These are phyloP conservation scores for Cyberlindnera mrakii DNA, from an alignment of 805 yeast species.

Conservation along the genomic window DNA sequence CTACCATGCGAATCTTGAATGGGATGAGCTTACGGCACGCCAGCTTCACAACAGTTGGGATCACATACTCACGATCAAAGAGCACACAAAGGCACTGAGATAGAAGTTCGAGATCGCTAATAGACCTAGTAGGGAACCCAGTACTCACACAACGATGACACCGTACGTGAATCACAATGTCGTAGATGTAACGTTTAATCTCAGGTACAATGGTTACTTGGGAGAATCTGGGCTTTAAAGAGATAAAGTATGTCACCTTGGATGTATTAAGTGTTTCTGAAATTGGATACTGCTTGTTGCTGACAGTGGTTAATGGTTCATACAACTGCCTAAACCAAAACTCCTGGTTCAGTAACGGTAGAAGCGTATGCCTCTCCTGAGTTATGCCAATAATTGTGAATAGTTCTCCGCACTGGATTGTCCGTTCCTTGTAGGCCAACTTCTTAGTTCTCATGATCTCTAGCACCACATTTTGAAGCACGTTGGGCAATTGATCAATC, in stretches of 20 bases:
- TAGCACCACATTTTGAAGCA: constrained; percentile 2
- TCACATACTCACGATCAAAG: constrained; percentile 35
- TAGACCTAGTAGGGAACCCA: constrained; percentile 45
- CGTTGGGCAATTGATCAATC: constrained; percentile 6
- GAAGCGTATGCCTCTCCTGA: constrained; percentile 13
- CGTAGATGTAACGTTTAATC: constrained; percentile 48
- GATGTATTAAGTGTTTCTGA: background rate
- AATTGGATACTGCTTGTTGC: constrained; percentile 1
- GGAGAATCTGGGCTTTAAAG: constrained; percentile 1
- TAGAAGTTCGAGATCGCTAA: constrained; percentile 35
- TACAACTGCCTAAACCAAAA: constrained; percentile 31
- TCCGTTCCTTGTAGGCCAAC: background rate
- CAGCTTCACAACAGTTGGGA: constrained; percentile 46
- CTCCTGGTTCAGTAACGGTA: constrained; percentile 17
- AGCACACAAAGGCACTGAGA: constrained; percentile 37
- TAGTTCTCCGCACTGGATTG: constrained; percentile 3
- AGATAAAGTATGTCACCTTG: constrained; percentile 1
- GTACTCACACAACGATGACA: constrained; percentile 47
- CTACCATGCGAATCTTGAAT: constrained; percentile 33
- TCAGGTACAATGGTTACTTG: constrained; percentile 36
- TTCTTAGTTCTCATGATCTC: constrained; percentile 4
- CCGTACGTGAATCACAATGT: constrained; percentile 45
- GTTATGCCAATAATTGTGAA: constrained; percentile 19
- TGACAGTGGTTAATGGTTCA: constrained; percentile 1
- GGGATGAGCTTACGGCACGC: constrained; percentile 47